Percentiles rank a stretch among this genome's conserved stretches.
These are phyloP conservation scores for Aspergillus caelatus DNA, from an alignment of 2,329 filamentous ascomycete genomes.

Conservation along the genomic window DNA sequence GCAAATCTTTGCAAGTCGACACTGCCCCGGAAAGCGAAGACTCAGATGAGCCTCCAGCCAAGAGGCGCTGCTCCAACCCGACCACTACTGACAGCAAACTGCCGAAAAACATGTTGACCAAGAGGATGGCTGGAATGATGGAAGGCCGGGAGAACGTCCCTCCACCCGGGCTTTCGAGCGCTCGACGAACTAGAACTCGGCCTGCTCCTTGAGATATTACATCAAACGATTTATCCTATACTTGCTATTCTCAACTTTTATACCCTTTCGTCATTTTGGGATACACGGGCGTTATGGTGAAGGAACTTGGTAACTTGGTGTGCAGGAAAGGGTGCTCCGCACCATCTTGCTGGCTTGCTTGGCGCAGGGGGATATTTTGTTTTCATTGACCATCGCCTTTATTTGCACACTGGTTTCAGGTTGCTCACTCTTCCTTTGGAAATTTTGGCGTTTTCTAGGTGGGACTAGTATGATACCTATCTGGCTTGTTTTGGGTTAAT, in stretches of 20 bases:
- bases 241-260: not conserved
- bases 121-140: slow-evolving; percentile 41
- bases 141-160: slow-evolving; percentile 51
- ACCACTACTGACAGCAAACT: slow-evolving; percentile 41
- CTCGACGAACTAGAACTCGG: slow-evolving; percentile 35
- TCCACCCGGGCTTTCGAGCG: slow-evolving; percentile 26
- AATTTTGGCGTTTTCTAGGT: not conserved
- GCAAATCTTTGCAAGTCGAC: slow-evolving; percentile 10
- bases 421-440: not conserved
- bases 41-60: slow-evolving; percentile 26
- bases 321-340: not conserved
- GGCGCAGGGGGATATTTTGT: not conserved
- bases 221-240: not conserved
- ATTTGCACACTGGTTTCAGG: not conserved
- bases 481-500: not conserved
- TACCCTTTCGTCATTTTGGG: not conserved
- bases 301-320: not conserved
- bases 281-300: not conserved
- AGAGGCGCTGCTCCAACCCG: slow-evolving; percentile 35
- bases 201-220: slow-evolving; percentile 27
- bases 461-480: not conserved
- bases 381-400: not conserved
- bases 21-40: slow-evolving; percentile 26
- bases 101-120: slow-evolving; percentile 46
- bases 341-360: not conserved